These are phyloP conservation scores for Jamesozyma piceae DNA, from an alignment of 805 yeast genomes.

Conservation along the genomic window DNA sequence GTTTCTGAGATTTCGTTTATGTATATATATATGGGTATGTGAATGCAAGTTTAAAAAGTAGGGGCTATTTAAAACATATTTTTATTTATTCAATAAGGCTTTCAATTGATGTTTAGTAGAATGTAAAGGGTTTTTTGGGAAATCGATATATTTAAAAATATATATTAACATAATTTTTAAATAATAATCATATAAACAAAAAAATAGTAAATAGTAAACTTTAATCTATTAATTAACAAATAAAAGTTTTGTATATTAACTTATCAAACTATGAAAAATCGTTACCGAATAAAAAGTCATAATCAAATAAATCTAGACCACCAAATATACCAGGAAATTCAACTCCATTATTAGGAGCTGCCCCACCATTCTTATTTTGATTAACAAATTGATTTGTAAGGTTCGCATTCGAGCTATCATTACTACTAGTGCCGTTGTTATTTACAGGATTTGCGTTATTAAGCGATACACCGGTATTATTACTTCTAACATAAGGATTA, in stretches of 20 bases:
- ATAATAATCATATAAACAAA: no score
- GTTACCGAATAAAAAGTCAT: conserved; percentile 23
- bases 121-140: no score
- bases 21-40: no score
- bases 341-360: neutral
- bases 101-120: no score
- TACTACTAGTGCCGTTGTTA: neutral
- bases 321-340: conserved; percentile 21
- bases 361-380: neutral
- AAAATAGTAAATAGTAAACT: no score
- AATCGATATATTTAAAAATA: no score
- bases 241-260: no score
- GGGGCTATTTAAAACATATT: no score
- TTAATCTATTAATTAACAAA: no score
- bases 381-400: conserved; percentile 4
- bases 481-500: neutral
- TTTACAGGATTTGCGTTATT: neutral
- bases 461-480: neutral
- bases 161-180: no score
- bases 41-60: no score
- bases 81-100: no score
- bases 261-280: conserved; percentile 9
- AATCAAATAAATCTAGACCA: conserved; percentile 25
- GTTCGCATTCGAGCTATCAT: neutral
- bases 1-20: neutral